Evolutionary conservation across 2,329 filamentous ascomycete species (phyloP).

Genomic region (Didymella arachidicola): DNA sequence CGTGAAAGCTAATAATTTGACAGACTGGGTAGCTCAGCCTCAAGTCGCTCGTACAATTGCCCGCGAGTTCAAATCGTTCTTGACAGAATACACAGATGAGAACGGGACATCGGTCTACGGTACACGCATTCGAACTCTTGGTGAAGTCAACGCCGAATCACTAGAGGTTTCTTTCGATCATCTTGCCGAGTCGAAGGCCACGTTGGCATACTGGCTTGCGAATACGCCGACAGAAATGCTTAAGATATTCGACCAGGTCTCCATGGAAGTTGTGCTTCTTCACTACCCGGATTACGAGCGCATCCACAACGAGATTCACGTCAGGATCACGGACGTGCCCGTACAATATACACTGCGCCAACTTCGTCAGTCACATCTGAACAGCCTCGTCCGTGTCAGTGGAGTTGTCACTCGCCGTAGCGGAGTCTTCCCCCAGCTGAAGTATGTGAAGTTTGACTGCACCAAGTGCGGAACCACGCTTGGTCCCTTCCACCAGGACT

Average conservation of each 20-base stretch:
- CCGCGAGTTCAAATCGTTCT: slow-evolving; percentile 95
- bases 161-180: slow-evolving; percentile 97
- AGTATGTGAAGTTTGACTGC: slow-evolving; percentile 98
- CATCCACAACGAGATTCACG: slow-evolving; percentile 97
- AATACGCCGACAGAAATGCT: slow-evolving; percentile 96
- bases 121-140: slow-evolving; percentile 90
- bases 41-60: slow-evolving; percentile 92
- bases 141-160: slow-evolving; percentile 95
- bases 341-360: slow-evolving; percentile 95
- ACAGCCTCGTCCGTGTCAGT: slow-evolving; percentile 91
- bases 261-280: slow-evolving; percentile 93
- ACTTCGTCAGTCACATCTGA: slow-evolving; percentile 92
- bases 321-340: slow-evolving; percentile 93
- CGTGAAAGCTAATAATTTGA: slow-evolving; percentile 90
- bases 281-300: slow-evolving; percentile 98
- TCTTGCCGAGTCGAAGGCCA: slow-evolving; percentile 87
- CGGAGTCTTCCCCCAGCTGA: slow-evolving; percentile 96
- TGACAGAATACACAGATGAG: slow-evolving; percentile 94
- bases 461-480: slow-evolving; percentile 89
- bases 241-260: slow-evolving; percentile 94
- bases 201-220: slow-evolving; percentile 92
- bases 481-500: slow-evolving; percentile 96
- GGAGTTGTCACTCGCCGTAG: slow-evolving; percentile 94
- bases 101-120: slow-evolving; percentile 92
- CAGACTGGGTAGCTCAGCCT: slow-evolving; percentile 92